Percentiles rank a stretch among this genome's conserved stretches.
These are phyloP conservation scores for Talaromyces sp. DNA, from an alignment of 2,329 filamentous ascomycete species.

Conservation along the genomic window DNA sequence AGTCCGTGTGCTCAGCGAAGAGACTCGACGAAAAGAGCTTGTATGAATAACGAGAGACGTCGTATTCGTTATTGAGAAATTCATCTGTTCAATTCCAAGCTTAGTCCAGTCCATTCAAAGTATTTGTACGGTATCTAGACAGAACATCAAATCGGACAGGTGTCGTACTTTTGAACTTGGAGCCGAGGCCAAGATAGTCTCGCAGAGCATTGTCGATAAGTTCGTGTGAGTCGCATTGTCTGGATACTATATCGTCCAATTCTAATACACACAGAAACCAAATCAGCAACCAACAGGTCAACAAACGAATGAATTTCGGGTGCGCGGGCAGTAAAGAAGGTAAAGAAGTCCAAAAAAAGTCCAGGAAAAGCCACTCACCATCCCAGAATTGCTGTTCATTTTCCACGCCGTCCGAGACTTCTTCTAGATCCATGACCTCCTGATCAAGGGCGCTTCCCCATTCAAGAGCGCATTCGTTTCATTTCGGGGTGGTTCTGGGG, in stretches of 20 bases:
- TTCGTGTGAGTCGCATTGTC: constrained; percentile 56
- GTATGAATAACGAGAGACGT: constrained; percentile 74
- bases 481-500: constrained; percentile 19
- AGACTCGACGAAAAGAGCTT: constrained; percentile 70
- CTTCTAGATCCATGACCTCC: constrained; percentile 57
- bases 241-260: constrained; percentile 61
- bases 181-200: constrained; percentile 73
- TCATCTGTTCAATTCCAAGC: constrained; percentile 47
- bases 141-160: background rate
- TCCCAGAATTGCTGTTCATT: constrained; percentile 85
- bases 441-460: constrained; percentile 22
- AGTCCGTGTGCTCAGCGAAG: constrained; percentile 70
- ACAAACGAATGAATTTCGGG: background rate
- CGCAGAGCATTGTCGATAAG: constrained; percentile 81
- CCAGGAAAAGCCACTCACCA: constrained; percentile 49
- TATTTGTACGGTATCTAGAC: too few relatives aligned
- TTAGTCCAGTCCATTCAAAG: background rate
- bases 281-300: background rate
- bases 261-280: constrained; percentile 40
- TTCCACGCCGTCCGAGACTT: constrained; percentile 65
- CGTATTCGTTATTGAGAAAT: constrained; percentile 70
- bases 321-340: background rate
- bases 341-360: background rate
- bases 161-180: constrained; percentile 59
- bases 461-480: constrained; percentile 29